Percentiles rank a stretch among this genome's conserved stretches.
phyloP scores from a whole-genome alignment of 176 grass and related monocot genomes.

The Cenchrus purpureus region DNA sequence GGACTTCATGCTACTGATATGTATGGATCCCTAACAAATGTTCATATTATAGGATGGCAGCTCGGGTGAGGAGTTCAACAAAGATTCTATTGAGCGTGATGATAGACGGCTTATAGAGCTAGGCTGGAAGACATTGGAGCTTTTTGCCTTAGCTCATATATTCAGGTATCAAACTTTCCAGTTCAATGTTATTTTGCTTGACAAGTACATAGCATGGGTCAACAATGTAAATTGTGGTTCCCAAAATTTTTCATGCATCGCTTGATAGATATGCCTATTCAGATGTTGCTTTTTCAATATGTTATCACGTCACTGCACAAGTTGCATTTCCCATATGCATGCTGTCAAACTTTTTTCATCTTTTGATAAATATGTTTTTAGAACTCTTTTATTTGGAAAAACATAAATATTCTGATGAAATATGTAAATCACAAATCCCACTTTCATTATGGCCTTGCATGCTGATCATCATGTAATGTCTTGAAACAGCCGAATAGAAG shows the following conservation, averaged over 20 bases:
- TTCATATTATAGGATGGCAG: conserved; percentile 62
- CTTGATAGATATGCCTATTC: conserved; percentile 8
- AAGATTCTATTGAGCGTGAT: conserved; percentile 87
- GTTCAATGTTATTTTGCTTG: conserved; percentile 29
- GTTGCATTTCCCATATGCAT: too few species aligned
- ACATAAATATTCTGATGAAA: conserved; percentile 28
- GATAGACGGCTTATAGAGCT: conserved; percentile 88
- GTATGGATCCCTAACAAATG: conserved; percentile 33
- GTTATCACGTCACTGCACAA: neutral
- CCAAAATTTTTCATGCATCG: neutral
- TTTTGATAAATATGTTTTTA: conserved; percentile 16
- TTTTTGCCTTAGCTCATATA: conserved; percentile 90
- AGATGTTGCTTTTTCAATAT: conserved; percentile 26
- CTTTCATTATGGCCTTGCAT: conserved; percentile 1
- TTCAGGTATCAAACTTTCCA: conserved; percentile 61
- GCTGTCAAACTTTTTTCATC: too few species aligned
- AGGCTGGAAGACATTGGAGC: conserved; percentile 87
- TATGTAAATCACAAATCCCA: neutral
- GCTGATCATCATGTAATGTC: conserved; percentile 31
- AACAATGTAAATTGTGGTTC: conserved; percentile 12
- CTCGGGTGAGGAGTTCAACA: conserved; percentile 83
- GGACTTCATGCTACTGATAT: conserved; percentile 17
- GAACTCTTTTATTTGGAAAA: conserved; percentile 22
- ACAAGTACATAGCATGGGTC: neutral
- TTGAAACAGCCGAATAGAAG: conserved; percentile 86